Evolutionary conservation across 2,329 filamentous ascomycete species (phyloP).

Genomic region (Penicillium sp.): DNA sequence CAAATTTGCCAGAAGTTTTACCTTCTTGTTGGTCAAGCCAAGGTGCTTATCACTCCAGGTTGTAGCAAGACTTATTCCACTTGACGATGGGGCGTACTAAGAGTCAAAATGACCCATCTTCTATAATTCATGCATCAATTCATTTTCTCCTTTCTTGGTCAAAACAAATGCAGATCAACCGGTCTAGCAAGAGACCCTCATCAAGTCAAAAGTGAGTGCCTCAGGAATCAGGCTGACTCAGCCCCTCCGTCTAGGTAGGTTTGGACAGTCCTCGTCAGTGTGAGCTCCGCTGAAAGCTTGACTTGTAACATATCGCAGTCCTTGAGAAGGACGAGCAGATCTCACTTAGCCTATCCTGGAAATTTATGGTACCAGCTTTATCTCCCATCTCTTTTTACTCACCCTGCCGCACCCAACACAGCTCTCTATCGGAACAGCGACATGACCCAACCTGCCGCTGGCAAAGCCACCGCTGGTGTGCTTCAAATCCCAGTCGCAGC

Average conservation of each 20-base stretch:
- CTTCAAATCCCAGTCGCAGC: constrained; percentile 54
- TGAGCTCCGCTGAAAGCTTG: background rate
- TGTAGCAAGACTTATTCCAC: too few relatives aligned
- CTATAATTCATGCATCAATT: too few relatives aligned
- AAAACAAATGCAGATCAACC: too few relatives aligned
- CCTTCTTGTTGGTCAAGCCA: background rate
- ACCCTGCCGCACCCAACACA: background rate
- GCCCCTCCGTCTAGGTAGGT: background rate
- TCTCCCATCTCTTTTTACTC: background rate
- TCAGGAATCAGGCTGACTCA: constrained; percentile 2
- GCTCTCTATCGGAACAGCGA: background rate
- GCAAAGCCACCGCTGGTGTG: constrained; percentile 54
- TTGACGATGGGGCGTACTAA: too few relatives aligned
- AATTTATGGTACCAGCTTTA: too few relatives aligned
- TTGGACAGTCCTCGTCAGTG: background rate
- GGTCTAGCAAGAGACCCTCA: too few relatives aligned
- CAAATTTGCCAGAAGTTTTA: background rate
- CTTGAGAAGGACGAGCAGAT: background rate
- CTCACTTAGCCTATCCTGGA: background rate
- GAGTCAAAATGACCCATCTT: too few relatives aligned
- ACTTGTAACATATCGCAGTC: background rate
- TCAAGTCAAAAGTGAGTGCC: background rate
- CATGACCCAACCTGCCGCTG: constrained; percentile 33
- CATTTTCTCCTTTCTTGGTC: too few relatives aligned
- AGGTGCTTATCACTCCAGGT: too few relatives aligned